These are phyloP conservation scores for Exophiala sp. DNA, from an alignment of 2,329 filamentous ascomycete genomes.

Conservation along the genomic window DNA sequence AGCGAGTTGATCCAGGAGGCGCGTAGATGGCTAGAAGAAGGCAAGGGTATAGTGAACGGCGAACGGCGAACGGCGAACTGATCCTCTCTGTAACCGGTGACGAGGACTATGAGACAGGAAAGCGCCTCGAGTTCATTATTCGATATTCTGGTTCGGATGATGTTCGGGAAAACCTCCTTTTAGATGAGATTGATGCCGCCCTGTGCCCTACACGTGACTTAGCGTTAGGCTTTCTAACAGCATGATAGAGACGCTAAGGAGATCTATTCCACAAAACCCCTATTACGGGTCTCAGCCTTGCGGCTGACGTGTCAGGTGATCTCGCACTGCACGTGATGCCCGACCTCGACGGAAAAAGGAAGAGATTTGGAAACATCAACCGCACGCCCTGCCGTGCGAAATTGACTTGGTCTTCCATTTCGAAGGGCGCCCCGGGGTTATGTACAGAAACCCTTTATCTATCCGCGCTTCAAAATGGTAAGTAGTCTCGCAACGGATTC, in stretches of 20 bases:
- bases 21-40: neutral
- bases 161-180: neutral
- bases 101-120: neutral
- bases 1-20: conserved; percentile 5
- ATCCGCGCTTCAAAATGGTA: conserved; percentile 12
- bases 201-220: no score
- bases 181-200: no score
- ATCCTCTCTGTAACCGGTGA: neutral
- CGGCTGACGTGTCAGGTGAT: no score
- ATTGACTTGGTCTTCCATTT: neutral
- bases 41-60: no score
- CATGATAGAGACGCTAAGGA: no score
- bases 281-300: no score
- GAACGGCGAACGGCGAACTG: neutral
- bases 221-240: no score
- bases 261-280: no score
- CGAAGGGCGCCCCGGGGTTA: neutral
- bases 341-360: no score
- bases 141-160: neutral
- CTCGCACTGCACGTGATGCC: no score
- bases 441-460: neutral
- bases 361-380: no score
- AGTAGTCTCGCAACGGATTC: neutral
- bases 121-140: neutral
- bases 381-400: neutral